Conservation (phyloP, 75 land plant genomes). For the Gnetum montanum region DNA sequence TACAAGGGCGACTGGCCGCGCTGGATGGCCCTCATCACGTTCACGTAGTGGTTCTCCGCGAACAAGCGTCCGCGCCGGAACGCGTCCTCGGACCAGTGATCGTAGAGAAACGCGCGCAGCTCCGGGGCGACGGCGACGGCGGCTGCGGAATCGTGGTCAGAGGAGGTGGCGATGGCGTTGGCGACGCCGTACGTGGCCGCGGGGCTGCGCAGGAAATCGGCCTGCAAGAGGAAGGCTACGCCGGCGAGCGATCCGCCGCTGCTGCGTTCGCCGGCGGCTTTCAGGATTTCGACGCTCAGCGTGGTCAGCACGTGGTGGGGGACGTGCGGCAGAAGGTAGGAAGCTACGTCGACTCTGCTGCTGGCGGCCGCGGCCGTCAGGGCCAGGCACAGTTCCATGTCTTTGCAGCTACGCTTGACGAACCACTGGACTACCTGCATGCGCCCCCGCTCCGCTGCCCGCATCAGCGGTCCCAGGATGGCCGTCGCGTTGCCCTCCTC, state of each 20-base stretch:
- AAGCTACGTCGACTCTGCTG: constrained; percentile 61
- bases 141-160: no score
- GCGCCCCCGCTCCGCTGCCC: constrained; percentile 89
- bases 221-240: constrained; percentile 62
- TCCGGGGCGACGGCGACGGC: constrained; percentile 64
- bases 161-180: constrained; percentile 66
- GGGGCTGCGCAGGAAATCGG: constrained; percentile 72
- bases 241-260: constrained; percentile 73
- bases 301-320: constrained; percentile 79
- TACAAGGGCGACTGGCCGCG: constrained; percentile 54
- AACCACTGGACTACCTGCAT: constrained; percentile 86
- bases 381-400: constrained; percentile 95
- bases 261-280: constrained; percentile 90
- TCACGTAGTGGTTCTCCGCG: constrained; percentile 54
- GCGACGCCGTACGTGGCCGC: constrained; percentile 78
- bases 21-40: constrained; percentile 49
- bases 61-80: constrained; percentile 43
- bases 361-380: constrained; percentile 94
- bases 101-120: constrained; percentile 46
- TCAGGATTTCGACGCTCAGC: constrained; percentile 77
- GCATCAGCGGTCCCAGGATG: constrained; percentile 84
- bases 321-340: constrained; percentile 71
- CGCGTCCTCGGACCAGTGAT: constrained; percentile 87
- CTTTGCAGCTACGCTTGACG: constrained; percentile 81
- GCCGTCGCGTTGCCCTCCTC: constrained; percentile 80